Percentiles rank a stretch among this genome's conserved stretches.
Conservation (phyloP, 371 early-diverging fungal genomes). For the Fennellomyces sp. region DNA sequence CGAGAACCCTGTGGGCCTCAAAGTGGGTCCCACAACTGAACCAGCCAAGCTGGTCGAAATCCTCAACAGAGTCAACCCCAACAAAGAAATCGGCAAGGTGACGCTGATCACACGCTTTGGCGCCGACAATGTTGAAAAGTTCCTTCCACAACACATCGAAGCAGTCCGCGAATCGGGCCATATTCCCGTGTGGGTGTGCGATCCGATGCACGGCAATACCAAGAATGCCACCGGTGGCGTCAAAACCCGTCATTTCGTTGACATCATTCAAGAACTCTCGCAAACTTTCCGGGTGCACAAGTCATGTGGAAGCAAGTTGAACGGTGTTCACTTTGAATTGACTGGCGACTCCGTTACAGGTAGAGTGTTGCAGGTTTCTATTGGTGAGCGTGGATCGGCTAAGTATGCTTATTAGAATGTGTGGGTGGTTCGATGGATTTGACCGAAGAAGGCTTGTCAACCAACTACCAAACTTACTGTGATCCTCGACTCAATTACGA, state of each 20-base stretch:
- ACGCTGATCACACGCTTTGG: slow-evolving; percentile 96
- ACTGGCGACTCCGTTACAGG: slow-evolving; percentile 91
- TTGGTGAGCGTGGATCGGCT: no score
- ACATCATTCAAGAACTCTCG: slow-evolving; percentile 82
- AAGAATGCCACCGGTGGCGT: slow-evolving; percentile 78
- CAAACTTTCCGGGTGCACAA: slow-evolving; percentile 86
- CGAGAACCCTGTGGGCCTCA: slow-evolving; percentile 95
- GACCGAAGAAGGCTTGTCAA: slow-evolving; percentile 74
- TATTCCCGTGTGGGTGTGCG: slow-evolving; percentile 94
- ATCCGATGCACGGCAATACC: slow-evolving; percentile 99
- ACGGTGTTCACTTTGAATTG: slow-evolving; percentile 96
- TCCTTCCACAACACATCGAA: slow-evolving; percentile 85
- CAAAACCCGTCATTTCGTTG: slow-evolving; percentile 90
- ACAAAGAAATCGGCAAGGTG: slow-evolving; percentile 87
- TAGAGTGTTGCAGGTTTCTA: no score
- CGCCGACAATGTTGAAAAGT: slow-evolving; percentile 77
- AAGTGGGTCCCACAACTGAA: slow-evolving; percentile 92
- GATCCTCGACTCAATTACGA: slow-evolving; percentile 95
- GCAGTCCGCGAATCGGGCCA: slow-evolving; percentile 88
- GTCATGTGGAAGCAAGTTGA: slow-evolving; percentile 70
- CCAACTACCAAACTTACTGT: slow-evolving; percentile 94
- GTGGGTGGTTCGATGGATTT: slow-evolving; percentile 96
- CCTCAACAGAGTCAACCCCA: slow-evolving; percentile 86
- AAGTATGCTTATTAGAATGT: slow-evolving; percentile 75
- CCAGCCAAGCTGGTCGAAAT: slow-evolving; percentile 82